These are phyloP conservation scores for Arachnomyces sp. DNA, from an alignment of 2,329 filamentous ascomycete genomes.

Conservation along the genomic window DNA sequence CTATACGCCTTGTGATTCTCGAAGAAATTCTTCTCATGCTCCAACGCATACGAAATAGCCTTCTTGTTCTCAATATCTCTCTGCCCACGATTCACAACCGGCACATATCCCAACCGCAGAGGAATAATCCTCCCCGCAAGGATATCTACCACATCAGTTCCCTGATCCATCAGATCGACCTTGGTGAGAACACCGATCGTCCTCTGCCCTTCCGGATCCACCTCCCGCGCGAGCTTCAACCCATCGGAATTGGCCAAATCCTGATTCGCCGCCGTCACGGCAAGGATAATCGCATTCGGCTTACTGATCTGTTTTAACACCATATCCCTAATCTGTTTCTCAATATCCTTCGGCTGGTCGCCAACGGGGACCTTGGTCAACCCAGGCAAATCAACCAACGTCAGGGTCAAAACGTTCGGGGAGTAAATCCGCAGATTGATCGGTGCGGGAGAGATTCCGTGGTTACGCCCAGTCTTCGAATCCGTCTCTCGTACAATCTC, in stretches of 20 bases:
- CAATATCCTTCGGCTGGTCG: constrained; percentile 93
- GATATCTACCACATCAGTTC: constrained; percentile 97
- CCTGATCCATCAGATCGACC: constrained; percentile 98
- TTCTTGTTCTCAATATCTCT: constrained; percentile 98
- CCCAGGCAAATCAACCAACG: constrained; percentile 90
- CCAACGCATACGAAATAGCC: constrained; percentile 80
- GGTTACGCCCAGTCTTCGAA: constrained; percentile 91
- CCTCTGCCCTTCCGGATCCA: constrained; percentile 92
- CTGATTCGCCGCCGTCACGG: constrained; percentile 92
- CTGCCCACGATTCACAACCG: constrained; percentile 95
- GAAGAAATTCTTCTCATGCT: constrained; percentile 94
- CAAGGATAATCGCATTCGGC: constrained; percentile 94
- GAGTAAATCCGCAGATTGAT: constrained; percentile 99
- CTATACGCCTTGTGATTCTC: constrained; percentile 97
- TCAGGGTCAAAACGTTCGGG: constrained; percentile 93
- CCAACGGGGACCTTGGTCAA: constrained; percentile 94
- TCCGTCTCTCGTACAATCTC: constrained; percentile 97
- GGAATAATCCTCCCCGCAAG: constrained; percentile 95
- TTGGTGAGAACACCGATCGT: constrained; percentile 98
- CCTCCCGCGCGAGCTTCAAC: constrained; percentile 89
- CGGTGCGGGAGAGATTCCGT: constrained; percentile 88
- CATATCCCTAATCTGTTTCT: constrained; percentile 95
- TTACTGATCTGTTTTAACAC: constrained; percentile 98
- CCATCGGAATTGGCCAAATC: constrained; percentile 98
- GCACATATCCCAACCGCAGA: constrained; percentile 86